phyloP scores from a whole-genome alignment of 169 alveolate genomes.

The Cryptosporidium ryanae region DNA sequence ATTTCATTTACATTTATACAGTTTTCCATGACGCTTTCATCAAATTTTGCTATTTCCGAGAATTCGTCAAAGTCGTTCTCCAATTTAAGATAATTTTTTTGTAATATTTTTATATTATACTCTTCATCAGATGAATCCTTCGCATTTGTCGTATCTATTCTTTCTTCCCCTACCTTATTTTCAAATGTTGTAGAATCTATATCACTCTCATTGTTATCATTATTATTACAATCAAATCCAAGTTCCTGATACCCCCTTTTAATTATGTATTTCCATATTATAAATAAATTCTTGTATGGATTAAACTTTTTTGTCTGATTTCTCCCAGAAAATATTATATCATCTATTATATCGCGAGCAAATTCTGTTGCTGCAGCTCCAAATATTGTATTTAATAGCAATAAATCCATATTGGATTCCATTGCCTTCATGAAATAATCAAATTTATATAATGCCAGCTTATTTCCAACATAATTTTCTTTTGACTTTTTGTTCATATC shows the following conservation, averaged over 20 bases:
- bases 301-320: constrained; percentile 43
- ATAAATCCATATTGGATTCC: constrained; percentile 71
- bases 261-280: constrained; percentile 42
- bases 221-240: constrained; percentile 39
- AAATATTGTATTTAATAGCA: constrained; percentile 42
- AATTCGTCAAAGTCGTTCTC: constrained; percentile 51
- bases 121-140: constrained; percentile 42
- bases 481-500: constrained; percentile 35
- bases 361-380: constrained; percentile 76
- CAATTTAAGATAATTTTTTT: constrained; percentile 7
- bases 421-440: constrained; percentile 47
- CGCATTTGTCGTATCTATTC: neutral
- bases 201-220: neutral
- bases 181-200: constrained; percentile 13
- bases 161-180: constrained; percentile 52
- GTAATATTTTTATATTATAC: constrained; percentile 15
- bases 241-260: constrained; percentile 66
- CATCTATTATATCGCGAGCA: constrained; percentile 61
- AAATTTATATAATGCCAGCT: constrained; percentile 19
- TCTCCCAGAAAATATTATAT: constrained; percentile 40
- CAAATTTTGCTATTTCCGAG: constrained; percentile 42
- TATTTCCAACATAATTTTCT: constrained; percentile 34
- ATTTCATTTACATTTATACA: neutral
- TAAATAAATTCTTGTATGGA: constrained; percentile 46
- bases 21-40: neutral